A percentile compares a stretch with the other conserved stretches of the same genome.
These are phyloP conservation scores for Kingdonia uniflora DNA, from an alignment of 164 flowering plant genomes.

Conservation along the genomic window DNA sequence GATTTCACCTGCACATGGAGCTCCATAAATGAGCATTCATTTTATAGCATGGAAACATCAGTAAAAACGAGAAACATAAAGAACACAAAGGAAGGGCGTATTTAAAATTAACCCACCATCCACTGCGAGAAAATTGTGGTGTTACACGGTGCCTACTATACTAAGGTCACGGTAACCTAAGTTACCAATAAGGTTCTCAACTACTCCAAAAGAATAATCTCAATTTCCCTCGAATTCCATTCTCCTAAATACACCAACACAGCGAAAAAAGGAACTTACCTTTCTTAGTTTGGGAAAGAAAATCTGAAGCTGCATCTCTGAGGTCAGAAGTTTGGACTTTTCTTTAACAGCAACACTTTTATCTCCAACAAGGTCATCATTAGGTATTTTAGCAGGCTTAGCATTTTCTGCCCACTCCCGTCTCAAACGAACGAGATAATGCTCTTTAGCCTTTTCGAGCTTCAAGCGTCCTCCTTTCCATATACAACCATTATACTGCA, in stretches of 20 bases:
- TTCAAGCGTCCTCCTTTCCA: conserved; percentile 86
- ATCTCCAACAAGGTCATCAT: conserved; percentile 8
- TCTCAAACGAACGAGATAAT: conserved; percentile 54
- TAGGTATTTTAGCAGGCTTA: conserved; percentile 11
- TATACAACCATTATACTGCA: conserved; percentile 77
- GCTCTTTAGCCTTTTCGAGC: conserved; percentile 87
- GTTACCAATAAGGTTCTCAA: no score
- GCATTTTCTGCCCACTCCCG: conserved; percentile 72
- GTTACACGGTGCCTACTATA: not conserved
- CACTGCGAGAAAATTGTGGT: not conserved
- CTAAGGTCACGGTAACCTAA: no score
- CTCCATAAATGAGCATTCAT: not conserved
- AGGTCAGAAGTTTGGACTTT: conserved; percentile 11
- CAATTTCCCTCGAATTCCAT: no score
- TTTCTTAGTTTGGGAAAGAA: conserved; percentile 64
- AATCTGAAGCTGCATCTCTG: conserved; percentile 36
- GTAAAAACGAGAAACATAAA: not conserved
- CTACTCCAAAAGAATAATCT: no score
- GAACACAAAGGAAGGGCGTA: not conserved
- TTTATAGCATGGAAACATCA: not conserved
- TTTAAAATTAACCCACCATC: not conserved
- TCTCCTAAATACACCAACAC: no score
- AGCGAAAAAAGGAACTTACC: conserved; percentile 22
- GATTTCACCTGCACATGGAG: conserved; percentile 44
- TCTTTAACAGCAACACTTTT: conserved; percentile 7